These are phyloP conservation scores for Nigrospora sphaerica DNA, from an alignment of 2,329 filamentous ascomycete genomes.

Conservation along the genomic window DNA sequence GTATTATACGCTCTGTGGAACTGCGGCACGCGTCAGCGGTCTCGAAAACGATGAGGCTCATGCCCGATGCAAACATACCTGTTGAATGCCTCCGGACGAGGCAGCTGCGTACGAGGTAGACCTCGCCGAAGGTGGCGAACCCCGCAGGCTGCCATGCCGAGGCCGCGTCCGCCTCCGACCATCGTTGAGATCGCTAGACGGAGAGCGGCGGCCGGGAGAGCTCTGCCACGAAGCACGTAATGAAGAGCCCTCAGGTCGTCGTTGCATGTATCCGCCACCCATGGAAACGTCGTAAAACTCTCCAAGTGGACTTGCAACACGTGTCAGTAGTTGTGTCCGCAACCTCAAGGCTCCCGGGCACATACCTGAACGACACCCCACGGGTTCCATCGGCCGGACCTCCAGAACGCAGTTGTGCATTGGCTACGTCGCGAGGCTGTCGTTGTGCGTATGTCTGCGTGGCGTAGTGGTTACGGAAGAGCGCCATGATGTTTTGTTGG, in stretches of 20 bases:
- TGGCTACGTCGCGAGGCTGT: too few relatives aligned
- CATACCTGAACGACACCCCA: too few relatives aligned
- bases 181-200: constrained; percentile 17
- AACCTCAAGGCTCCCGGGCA: too few relatives aligned
- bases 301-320: too few relatives aligned
- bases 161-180: constrained; percentile 20
- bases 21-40: background rate
- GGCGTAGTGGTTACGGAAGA: too few relatives aligned
- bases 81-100: background rate
- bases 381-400: too few relatives aligned
- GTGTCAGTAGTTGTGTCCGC: too few relatives aligned
- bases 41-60: background rate
- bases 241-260: background rate
- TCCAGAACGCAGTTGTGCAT: too few relatives aligned
- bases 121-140: constrained; percentile 13
- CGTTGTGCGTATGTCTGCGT: too few relatives aligned
- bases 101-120: constrained; percentile 7
- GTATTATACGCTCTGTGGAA: background rate
- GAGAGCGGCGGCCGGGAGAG: constrained; percentile 12
- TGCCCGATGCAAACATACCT: background rate
- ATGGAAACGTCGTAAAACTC: too few relatives aligned
- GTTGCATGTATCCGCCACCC: background rate
- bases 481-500: background rate
- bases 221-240: background rate
- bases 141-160: constrained; percentile 17